Evolutionary conservation across 1,284 basidiomycete species (phyloP).

Genomic region (Sanghuangporus sanghuang): DNA sequence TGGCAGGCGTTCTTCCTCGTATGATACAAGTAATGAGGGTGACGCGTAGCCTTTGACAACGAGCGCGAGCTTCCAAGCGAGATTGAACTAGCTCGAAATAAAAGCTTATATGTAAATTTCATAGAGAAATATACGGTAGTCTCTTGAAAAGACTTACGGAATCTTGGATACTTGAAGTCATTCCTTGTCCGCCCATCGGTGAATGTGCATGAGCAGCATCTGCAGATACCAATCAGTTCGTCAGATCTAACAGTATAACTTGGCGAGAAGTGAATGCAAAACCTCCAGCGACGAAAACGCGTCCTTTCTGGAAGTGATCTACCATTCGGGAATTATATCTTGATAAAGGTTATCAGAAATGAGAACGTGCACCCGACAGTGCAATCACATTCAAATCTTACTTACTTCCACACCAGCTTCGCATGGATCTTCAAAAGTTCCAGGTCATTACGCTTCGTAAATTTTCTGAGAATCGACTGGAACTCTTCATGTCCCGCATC

Average conservation of each 20-base stretch:
- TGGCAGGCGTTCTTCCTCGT: conserved; percentile 33
- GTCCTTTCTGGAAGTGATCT: conserved; percentile 30
- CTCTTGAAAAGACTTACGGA: conserved; percentile 25
- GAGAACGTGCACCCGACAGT: neutral
- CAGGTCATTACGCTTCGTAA: neutral
- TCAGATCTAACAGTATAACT: too few species aligned
- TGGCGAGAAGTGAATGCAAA: neutral
- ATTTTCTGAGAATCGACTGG: neutral
- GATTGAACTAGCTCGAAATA: conserved; percentile 28
- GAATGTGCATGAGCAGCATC: conserved; percentile 41
- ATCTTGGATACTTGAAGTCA: conserved; percentile 38
- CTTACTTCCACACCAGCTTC: conserved; percentile 7
- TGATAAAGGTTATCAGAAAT: conserved; percentile 19
- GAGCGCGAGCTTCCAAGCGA: conserved; percentile 38
- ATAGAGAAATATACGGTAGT: neutral
- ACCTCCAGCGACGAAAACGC: conserved; percentile 34
- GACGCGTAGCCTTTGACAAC: conserved; percentile 31
- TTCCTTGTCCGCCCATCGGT: conserved; percentile 40
- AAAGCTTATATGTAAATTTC: neutral
- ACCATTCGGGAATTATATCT: conserved; percentile 37
- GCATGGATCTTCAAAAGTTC: conserved; percentile 5
- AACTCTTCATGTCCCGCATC: neutral
- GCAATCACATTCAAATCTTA: neutral
- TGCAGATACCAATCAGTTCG: conserved; percentile 17
- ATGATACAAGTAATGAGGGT: conserved; percentile 29